Base-by-base conservation (phyloP, 192 early-diverging fungal genomes). In the Coemansia sp. region DNA sequence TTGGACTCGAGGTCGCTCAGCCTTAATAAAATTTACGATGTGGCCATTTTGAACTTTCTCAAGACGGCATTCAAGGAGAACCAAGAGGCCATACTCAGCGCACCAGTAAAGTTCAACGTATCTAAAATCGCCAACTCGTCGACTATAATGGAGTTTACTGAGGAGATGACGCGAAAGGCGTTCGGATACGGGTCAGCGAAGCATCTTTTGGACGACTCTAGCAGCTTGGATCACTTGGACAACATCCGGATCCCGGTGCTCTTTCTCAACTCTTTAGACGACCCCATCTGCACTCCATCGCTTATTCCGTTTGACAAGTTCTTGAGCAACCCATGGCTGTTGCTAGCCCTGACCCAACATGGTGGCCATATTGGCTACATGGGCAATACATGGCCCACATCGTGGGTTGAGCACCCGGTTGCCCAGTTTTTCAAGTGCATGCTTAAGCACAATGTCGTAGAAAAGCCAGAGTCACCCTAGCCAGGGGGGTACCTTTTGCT, bases 301-400 rank as follows among this genome's bases (percentile, higher is more conserved):
- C 85, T 87, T 6, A 87, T 95, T 19, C 94, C 95, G 3, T 85
- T 75, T 29, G 85, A 92, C 60, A 92, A 95, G 74, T 85, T 89
- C 64, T 66, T 71, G 55, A 81, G 66, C 12, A 99, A 99, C 70
- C 94, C 94, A 31, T 85, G 89, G 77, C 78, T 93, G 27, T 44
- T 96, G 1, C 74, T 99, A 17, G 95, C 90, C 4, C 85, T 90
- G 8, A 96, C 97, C 5, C 67, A 73, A 14, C 76, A 87, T 27
- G 97, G 97, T 12, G 97, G 97, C 0, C 97, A 99, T 68, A 84
- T 99, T 67, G 97, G 94, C 1, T 98, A 84, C 29, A 76, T 84
- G 76, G 76, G 73, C 62, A 46, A 58, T 1, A 38, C 36, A 8
- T 84, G 76, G 81, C 81, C 76, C 4, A 68, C 70, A 29, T 84